Evolutionary conservation across 2,329 filamentous ascomycete genomes (phyloP).

Genomic region (Pseudohalonectria lignicola): DNA sequence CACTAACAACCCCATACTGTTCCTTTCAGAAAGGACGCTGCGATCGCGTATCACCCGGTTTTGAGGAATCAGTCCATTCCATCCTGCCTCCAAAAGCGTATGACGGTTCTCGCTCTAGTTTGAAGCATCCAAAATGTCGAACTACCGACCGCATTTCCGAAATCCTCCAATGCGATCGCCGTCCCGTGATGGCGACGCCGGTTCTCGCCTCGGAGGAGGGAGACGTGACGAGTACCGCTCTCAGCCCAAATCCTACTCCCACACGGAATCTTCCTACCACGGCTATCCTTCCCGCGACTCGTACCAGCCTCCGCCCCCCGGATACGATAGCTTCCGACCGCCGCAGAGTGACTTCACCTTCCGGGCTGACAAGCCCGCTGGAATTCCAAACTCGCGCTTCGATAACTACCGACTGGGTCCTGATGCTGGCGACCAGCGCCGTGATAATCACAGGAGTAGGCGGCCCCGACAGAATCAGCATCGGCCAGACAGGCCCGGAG

Average conservation of each 20-base stretch:
- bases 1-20: no score
- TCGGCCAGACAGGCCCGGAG: not conserved
- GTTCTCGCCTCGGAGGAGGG: no score
- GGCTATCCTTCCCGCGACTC: not conserved
- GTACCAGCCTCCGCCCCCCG: constrained; percentile 2
- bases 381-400: constrained; percentile 25
- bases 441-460: constrained; percentile 3
- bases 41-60: no score
- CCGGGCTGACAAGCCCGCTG: constrained; percentile 38
- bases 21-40: no score
- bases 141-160: not conserved
- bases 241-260: no score
- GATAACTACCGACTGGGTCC: not conserved
- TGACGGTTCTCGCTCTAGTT: no score
- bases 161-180: no score
- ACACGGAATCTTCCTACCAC: no score
- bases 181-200: no score
- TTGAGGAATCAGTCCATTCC: no score
- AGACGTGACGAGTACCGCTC: constrained; percentile 3
- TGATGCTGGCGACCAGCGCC: constrained; percentile 1
- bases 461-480: not conserved
- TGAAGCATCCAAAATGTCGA: no score
- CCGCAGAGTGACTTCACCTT: constrained; percentile 45
- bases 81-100: no score
- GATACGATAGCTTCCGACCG: constrained; percentile 9